phyloP scores from a whole-genome alignment of 176 grass and related monocot genomes.

The Hordeum marinum region DNA sequence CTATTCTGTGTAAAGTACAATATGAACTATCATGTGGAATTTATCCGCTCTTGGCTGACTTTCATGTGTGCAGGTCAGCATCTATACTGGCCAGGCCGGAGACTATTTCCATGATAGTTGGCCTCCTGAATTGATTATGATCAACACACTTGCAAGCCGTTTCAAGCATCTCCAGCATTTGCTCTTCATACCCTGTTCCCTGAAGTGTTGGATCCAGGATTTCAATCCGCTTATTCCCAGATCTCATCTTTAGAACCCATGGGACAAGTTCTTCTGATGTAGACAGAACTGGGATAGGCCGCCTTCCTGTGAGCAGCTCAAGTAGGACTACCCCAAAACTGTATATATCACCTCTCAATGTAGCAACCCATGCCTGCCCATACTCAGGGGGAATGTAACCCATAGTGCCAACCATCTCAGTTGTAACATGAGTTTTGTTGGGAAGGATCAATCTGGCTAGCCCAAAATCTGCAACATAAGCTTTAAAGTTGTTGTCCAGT shows the following conservation, averaged over 20 bases:
- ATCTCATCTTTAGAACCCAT: conserved; percentile 40
- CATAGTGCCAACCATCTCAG: conserved; percentile 57
- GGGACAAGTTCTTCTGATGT: conserved; percentile 38
- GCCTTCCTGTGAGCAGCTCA: conserved; percentile 58
- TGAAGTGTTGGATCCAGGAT: conserved; percentile 34
- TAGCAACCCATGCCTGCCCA: conserved; percentile 61
- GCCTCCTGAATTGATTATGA: conserved; percentile 29
- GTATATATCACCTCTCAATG: conserved; percentile 64
- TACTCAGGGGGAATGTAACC: conserved; percentile 90
- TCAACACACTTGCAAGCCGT: conserved; percentile 44
- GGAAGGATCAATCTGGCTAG: conserved; percentile 59
- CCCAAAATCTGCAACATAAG: conserved; percentile 80
- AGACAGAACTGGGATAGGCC: conserved; percentile 26
- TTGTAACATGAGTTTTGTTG: conserved; percentile 72
- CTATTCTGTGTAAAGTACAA: not conserved
- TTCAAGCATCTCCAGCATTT: conserved; percentile 56
- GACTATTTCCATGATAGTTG: conserved; percentile 21
- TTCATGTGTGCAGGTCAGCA: not conserved
- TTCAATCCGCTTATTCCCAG: conserved; percentile 20
- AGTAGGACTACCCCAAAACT: conserved; percentile 84
- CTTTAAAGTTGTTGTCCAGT: conserved; percentile 57
- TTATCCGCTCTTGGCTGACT: not conserved
- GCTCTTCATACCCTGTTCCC: conserved; percentile 32
- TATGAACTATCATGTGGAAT: not conserved
- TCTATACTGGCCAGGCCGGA: conserved; percentile 17